Percentiles rank a stretch among this genome's conserved stretches.
Evolutionary conservation across 305 asterid species (phyloP).

Genomic region (Stenogyne calaminthoides): DNA sequence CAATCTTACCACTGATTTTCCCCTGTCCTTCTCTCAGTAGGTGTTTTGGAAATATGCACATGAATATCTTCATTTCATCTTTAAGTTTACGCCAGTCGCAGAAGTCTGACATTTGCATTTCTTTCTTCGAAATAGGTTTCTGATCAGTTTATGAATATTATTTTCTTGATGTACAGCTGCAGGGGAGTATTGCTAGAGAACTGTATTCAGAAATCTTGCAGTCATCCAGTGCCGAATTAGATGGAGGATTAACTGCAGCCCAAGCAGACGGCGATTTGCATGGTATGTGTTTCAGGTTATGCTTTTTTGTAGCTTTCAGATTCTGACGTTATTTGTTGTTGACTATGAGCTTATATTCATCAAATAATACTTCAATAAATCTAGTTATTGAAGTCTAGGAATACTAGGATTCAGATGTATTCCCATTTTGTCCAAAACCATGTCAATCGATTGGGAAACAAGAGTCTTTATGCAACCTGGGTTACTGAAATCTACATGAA

Average conservation of each 20-base stretch:
- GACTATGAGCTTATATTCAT: neutral
- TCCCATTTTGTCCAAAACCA: neutral
- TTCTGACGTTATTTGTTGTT: neutral
- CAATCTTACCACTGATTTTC: neutral
- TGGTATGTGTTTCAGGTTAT: slow-evolving; percentile 34
- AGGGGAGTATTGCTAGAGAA: slow-evolving; percentile 44
- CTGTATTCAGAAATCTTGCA: slow-evolving; percentile 42
- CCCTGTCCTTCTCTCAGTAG: neutral
- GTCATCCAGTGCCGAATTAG: slow-evolving; percentile 33
- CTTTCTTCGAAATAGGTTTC: neutral
- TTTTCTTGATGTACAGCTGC: slow-evolving; percentile 22
- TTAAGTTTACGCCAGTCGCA: neutral
- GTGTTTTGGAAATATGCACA: neutral
- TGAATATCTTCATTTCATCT: neutral
- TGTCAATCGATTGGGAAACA: neutral
- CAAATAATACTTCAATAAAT: neutral
- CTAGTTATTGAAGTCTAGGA: neutral
- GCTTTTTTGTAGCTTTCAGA: neutral
- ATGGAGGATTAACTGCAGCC: slow-evolving; percentile 24
- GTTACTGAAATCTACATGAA: neutral
- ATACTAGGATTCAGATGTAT: neutral
- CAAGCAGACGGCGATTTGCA: slow-evolving; percentile 12
- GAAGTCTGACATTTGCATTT: neutral
- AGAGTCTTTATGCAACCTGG: neutral
- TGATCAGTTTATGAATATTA: slow-evolving; percentile 7